Base-by-base conservation (phyloP, 2,329 filamentous ascomycete species). In the Tolypocladium tropicale region DNA sequence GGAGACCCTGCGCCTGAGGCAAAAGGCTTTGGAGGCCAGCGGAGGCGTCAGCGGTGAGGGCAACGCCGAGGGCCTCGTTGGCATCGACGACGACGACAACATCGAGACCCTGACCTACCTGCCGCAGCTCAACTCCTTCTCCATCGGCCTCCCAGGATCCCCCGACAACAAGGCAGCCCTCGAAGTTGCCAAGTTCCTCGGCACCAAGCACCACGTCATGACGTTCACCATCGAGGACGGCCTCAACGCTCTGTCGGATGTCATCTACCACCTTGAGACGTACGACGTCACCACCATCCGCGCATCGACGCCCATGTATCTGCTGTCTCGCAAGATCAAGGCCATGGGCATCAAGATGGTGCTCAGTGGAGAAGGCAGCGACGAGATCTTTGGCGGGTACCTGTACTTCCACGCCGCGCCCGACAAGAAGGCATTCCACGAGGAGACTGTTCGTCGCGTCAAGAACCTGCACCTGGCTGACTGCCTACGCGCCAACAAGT, bases 271-370 rank as follows among this genome's bases (percentile, higher is more conserved):
- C 76, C 84, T 99, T 59, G 94, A 99, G 78, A 90, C 90, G 16
- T 99, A 94, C 76, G 94, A 99, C 71, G 94, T 99, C 30, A 99
- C 94, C 54, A 99, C 94, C 3, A 97, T 99, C 70, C 91, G 94
- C 69, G 94, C 94, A 55, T 97, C 93, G 12, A 99, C 94, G 12
- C 94, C 94, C 62, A 99, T 99, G 94, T 99, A 96, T 77, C 79
- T 99, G 61, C 82, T 99, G 52, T 94, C 90, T 59, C 86, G 95
- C 71, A 99, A 99, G 81, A 99, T 99, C 80, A 99, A 99, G 81
- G 94, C 92, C 37, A 93, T 96, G 86, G 94, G 94, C 61, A 89
- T 99, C 69, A 99, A 99, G 84, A 99, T 99, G 94, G 94, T 99
- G 56, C 82, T 99, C 60, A 95, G 89, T 67, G 94, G 94, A 59